Evolutionary conservation across 495 filamentous ascomycete genomes (phyloP).

Genomic region (Aspergillus sclerotioniger): DNA sequence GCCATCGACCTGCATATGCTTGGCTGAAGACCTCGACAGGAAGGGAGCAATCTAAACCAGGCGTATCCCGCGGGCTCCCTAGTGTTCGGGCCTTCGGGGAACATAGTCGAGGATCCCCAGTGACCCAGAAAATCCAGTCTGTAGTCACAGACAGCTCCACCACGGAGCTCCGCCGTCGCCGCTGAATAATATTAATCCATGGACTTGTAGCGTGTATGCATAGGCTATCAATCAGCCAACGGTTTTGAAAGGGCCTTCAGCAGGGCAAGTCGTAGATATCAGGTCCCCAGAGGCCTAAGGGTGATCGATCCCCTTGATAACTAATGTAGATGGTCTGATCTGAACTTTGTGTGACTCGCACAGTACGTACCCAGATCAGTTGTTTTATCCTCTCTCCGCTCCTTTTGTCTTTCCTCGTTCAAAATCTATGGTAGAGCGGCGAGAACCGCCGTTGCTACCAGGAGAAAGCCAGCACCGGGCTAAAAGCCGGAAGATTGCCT

Average conservation of each 20-base stretch:
- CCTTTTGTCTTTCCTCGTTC: not conserved
- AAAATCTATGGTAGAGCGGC: not conserved
- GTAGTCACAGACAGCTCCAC: not conserved
- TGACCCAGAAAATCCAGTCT: not conserved
- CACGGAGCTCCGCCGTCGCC: not conserved
- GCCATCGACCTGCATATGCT: conserved; percentile 6
- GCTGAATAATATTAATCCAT: not conserved
- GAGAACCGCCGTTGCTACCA: not conserved
- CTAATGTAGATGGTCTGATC: not conserved
- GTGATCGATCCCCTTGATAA: not conserved
- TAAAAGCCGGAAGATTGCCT: not conserved
- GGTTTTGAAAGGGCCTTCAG: not conserved
- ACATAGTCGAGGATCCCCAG: not conserved
- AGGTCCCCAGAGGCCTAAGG: not conserved
- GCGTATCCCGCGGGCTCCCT: not conserved
- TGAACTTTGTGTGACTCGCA: not conserved
- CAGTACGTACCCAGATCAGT: not conserved
- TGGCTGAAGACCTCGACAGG: not conserved
- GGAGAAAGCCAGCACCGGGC: not conserved
- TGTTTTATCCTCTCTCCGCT: not conserved
- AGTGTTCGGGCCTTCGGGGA: conserved; percentile 1
- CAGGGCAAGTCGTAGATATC: not conserved
- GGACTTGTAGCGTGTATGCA: not conserved
- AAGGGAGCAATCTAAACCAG: not conserved
- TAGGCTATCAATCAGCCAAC: conserved; percentile 6